Percentiles rank a stretch among this genome's conserved stretches.
These are phyloP conservation scores for Penicillium psychrosexuale DNA, from an alignment of 2,329 filamentous ascomycete genomes.

Conservation along the genomic window DNA sequence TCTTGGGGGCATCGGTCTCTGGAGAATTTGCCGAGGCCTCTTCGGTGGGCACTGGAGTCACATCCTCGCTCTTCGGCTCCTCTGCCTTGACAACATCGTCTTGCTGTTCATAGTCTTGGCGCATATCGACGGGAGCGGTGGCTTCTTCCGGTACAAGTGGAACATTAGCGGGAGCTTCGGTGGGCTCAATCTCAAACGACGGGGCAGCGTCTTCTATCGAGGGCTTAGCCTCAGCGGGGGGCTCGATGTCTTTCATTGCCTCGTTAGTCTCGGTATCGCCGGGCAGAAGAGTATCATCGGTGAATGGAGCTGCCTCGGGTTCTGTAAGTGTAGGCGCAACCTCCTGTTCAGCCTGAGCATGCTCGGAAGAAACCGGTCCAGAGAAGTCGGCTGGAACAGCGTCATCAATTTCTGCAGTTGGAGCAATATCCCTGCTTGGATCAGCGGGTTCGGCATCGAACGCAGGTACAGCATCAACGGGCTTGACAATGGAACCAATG, in stretches of 20 bases:
- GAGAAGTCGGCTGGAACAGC: background rate
- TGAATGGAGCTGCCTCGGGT: background rate
- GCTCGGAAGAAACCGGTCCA: background rate
- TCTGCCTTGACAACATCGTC: background rate
- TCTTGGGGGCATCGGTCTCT: background rate
- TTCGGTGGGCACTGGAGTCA: background rate
- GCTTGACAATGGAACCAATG: background rate
- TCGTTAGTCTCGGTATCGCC: background rate
- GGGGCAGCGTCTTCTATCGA: background rate
- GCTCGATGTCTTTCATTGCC: background rate
- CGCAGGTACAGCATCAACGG: background rate
- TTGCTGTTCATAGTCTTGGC: conserved; percentile 1
- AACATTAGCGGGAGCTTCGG: background rate
- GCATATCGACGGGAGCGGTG: background rate
- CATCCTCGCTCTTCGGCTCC: conserved; percentile 1
- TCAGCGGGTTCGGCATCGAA: background rate
- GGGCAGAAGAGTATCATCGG: background rate
- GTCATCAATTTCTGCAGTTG: conserved; percentile 1
- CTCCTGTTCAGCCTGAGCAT: background rate
- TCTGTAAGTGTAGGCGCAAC: background rate
- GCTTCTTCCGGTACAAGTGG: background rate
- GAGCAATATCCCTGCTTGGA: background rate
- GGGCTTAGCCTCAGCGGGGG: background rate
- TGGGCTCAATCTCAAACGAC: background rate
- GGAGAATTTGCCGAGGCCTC: background rate